These are phyloP conservation scores for Fusarium beomiforme DNA, from an alignment of 2,329 filamentous ascomycete species.

Conservation along the genomic window DNA sequence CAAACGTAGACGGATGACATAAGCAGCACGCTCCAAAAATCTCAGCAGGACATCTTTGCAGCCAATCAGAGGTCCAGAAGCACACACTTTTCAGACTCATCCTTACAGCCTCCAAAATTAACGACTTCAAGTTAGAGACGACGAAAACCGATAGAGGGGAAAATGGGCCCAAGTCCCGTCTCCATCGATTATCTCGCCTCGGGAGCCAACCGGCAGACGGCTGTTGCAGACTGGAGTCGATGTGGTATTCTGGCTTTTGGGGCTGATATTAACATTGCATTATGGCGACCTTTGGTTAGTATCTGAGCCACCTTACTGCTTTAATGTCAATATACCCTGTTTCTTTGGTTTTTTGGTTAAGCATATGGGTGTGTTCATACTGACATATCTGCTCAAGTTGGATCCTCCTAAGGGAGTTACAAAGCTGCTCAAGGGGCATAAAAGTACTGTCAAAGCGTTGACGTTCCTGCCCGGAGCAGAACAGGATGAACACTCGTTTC, in stretches of 20 bases:
- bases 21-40: conserved; percentile 32
- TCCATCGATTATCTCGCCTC: conserved; percentile 70
- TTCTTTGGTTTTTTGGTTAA: background rate
- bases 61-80: conserved; percentile 50
- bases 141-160: conserved; percentile 40
- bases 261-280: conserved; percentile 84
- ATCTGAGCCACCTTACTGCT: conserved; percentile 19
- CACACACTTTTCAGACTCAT: conserved; percentile 50
- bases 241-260: conserved; percentile 85
- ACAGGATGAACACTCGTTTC: conserved; percentile 59
- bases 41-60: conserved; percentile 32
- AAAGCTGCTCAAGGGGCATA: conserved; percentile 78
- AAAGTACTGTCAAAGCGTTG: conserved; percentile 82
- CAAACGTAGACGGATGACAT: conserved; percentile 36
- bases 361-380: background rate
- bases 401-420: conserved; percentile 66
- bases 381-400: conserved; percentile 45
- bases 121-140: conserved; percentile 6
- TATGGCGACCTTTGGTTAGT: conserved; percentile 85
- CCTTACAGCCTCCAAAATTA: conserved; percentile 18
- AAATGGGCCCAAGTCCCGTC: conserved; percentile 42
- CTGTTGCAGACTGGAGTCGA: conserved; percentile 87
- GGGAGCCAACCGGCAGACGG: conserved; percentile 90
- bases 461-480: conserved; percentile 72
- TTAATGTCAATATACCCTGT: conserved; percentile 11